Evolutionary conservation across 805 yeast genomes (phyloP).

Genomic region (Myxozyma melibiosi): DNA sequence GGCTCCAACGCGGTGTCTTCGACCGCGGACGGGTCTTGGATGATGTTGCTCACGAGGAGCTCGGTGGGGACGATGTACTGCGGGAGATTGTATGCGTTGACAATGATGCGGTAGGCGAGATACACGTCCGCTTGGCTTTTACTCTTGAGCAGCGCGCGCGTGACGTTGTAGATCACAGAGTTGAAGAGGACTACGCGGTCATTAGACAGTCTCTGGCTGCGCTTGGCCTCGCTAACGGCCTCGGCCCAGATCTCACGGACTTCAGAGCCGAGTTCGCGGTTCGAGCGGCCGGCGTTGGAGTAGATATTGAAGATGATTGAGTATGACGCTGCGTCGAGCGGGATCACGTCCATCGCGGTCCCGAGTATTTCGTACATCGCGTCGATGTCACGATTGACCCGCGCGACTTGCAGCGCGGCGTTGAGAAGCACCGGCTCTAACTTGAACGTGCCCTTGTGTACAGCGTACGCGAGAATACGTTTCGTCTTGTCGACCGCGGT

Average conservation of each 20-base stretch:
- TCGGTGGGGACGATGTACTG: background rate
- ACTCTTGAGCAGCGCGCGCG: conserved; percentile 17
- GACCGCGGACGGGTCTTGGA: background rate
- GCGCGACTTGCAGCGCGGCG: conserved; percentile 24
- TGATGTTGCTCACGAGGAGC: background rate
- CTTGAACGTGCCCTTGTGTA: background rate
- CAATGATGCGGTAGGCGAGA: conserved; percentile 1
- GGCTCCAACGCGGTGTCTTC: conserved; percentile 1
- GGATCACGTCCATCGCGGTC: conserved; percentile 5
- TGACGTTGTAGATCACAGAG: background rate
- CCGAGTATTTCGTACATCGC: conserved; percentile 23
- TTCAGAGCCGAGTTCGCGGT: background rate
- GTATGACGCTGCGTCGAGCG: conserved; percentile 12
- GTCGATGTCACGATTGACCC: background rate
- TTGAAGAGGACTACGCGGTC: background rate
- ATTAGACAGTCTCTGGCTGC: background rate
- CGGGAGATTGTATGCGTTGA: conserved; percentile 9
- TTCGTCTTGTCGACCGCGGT: conserved; percentile 9
- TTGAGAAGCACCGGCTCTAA: conserved; percentile 21
- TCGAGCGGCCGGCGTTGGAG: background rate
- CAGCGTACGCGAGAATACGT: conserved; percentile 8
- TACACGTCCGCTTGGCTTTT: background rate
- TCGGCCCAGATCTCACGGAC: conserved; percentile 15
- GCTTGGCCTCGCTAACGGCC: background rate
- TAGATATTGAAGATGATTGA: conserved; percentile 11